Evolutionary conservation across 805 yeast genomes (phyloP).

Genomic region (Hanseniaspora lindneri): DNA sequence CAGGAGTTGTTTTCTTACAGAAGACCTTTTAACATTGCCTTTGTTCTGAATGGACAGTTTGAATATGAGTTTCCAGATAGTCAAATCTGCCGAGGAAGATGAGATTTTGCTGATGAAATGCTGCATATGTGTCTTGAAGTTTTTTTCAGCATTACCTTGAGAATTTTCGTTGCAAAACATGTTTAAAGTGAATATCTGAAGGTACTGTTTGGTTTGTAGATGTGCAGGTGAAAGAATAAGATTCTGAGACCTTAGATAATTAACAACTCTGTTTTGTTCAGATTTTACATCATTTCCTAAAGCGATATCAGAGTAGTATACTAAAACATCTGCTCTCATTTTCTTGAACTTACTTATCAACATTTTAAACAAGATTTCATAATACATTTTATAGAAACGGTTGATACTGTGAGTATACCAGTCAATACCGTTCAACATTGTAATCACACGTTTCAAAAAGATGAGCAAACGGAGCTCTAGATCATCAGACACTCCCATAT

Average conservation of each 20-base stretch:
- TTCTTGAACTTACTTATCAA: background rate
- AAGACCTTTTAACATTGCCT: background rate
- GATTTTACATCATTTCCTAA: background rate
- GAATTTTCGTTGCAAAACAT: background rate
- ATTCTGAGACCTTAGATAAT: background rate
- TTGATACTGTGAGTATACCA: background rate
- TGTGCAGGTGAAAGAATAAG: background rate
- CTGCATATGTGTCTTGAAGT: no score
- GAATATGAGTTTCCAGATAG: background rate
- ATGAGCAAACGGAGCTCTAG: no score
- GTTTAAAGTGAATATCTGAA: background rate
- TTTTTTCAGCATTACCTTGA: no score
- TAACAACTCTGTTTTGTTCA: background rate
- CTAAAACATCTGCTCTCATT: background rate
- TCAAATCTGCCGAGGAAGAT: background rate
- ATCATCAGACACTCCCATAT: no score
- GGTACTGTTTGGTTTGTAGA: background rate
- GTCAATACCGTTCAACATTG: background rate
- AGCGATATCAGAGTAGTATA: background rate
- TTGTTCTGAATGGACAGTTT: background rate
- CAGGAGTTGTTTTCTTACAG: background rate
- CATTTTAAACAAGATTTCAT: background rate
- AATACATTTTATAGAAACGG: background rate
- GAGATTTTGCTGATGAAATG: no score
- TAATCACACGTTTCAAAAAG: no score